Percentiles rank a stretch among this genome's conserved stretches.
phyloP scores from a whole-genome alignment of 2,329 filamentous ascomycete species.

The Fusarium goolgardi region DNA sequence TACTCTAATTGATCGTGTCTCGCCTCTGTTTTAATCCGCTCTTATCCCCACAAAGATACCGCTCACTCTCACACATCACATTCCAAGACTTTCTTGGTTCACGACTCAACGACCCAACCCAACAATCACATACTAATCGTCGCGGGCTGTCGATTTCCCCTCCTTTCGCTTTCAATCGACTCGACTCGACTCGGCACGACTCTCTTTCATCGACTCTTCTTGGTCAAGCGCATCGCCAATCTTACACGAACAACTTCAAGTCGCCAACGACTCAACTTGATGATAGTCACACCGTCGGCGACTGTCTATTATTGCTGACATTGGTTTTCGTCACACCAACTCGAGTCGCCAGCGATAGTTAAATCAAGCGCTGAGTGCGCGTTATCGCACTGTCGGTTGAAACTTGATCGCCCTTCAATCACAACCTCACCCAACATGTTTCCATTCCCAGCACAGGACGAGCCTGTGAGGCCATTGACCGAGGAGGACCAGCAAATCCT shows the following conservation, averaged over 20 bases:
- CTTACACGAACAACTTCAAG: conserved; percentile 11
- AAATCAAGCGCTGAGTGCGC: conserved; percentile 44
- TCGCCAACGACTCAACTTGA: conserved; percentile 14
- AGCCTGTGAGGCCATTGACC: conserved; percentile 52
- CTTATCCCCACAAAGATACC: conserved; percentile 21
- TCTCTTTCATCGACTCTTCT: conserved; percentile 32
- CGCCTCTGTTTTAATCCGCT: conserved; percentile 34
- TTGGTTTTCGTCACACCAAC: conserved; percentile 7
- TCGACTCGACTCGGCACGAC: conserved; percentile 20
- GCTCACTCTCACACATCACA: conserved; percentile 23
- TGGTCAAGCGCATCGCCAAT: conserved; percentile 25
- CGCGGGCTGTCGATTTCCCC: conserved; percentile 47
- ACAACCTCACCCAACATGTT: conserved; percentile 48
- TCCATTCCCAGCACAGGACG: conserved; percentile 51
- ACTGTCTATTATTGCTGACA: conserved; percentile 31
- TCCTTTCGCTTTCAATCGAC: conserved; percentile 32
- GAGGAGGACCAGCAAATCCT: conserved; percentile 56
- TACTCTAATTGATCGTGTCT: conserved; percentile 34
- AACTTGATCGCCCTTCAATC: conserved; percentile 24
- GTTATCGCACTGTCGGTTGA: conserved; percentile 36
- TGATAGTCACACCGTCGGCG: conserved; percentile 31
- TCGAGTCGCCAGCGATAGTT: conserved; percentile 20
- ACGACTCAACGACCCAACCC: conserved; percentile 37
- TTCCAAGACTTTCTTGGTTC: conserved; percentile 19
- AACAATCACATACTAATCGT: conserved; percentile 36